Base-by-base conservation (phyloP, 2,329 filamentous ascomycete genomes). In the Curvularia sp. region DNA sequence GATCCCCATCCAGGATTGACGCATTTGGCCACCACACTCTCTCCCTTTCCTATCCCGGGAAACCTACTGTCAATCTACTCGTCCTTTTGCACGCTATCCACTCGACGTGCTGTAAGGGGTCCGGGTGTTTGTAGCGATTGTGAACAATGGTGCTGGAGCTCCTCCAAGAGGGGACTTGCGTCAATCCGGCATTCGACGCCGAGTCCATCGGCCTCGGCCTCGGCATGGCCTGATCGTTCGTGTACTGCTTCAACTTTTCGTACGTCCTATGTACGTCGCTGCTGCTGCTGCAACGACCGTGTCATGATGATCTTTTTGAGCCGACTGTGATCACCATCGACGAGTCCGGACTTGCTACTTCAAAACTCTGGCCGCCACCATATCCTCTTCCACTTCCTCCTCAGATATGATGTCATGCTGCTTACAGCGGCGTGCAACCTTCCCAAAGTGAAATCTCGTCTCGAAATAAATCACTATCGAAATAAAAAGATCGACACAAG, bases 1-100 rank as follows among this genome's bases (percentile, higher is more conserved):
- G 62, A 67, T 65, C 64, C 25, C 15, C 55, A 56, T 45, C 25
- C 41, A 39, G 32, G 43, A 34, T 53, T 53, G 45, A 53, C 34
- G 27, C 15, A 18, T 28, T 18, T 56, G 32, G 45, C 49, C 49
- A 53, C 59, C 45, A 36, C 55, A 57, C 58, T 27, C 25, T 32
- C 34, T 36, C 23, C 39, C 45, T 32, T 55, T 51, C 27, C 41
- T 18, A 36, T 15, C 13, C 25, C 36, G 36, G 43, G 28, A 48
- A 39, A 21, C 21, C 15, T 23, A 18, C 36, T 43, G 42, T 49
- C 36, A n/a, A 47, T 38, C 28, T 18, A 27, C 55, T 46, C 41
- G 34, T 36, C 38, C 23, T 49, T 18, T 18, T 18, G 34, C 32
- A 21, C 46, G 46, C 46, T 57, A 49, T 38, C 13, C 23, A 12